These are phyloP conservation scores for Globisporangium splendens DNA, from an alignment of 352 stramenopile species.

Conservation along the genomic window DNA sequence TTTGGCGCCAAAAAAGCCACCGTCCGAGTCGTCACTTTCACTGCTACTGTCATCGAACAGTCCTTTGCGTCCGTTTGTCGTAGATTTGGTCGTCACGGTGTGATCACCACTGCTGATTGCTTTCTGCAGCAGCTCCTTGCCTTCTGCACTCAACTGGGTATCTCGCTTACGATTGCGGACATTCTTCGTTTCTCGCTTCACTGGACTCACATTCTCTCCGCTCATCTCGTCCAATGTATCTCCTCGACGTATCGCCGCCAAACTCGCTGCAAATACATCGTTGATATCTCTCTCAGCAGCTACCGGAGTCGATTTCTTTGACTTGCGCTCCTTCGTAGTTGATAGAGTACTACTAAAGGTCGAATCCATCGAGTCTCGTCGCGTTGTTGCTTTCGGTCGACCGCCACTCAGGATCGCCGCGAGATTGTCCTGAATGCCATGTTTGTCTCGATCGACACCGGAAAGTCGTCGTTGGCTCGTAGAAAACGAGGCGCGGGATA, in stretches of 20 bases:
- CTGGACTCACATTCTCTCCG: constrained; percentile 17
- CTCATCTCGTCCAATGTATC: constrained; percentile 55
- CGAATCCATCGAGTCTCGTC: constrained; percentile 58
- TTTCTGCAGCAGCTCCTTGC: constrained; percentile 71
- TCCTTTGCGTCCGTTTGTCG: constrained; percentile 47
- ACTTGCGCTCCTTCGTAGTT: constrained; percentile 19
- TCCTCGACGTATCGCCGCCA: constrained; percentile 66
- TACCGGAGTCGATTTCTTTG: constrained; percentile 17
- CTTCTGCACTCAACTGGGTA: constrained; percentile 71
- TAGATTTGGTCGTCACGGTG: constrained; percentile 5
- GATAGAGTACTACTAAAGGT: constrained; percentile 31
- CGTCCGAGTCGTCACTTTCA: constrained; percentile 38
- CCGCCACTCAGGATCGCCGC: constrained; percentile 62
- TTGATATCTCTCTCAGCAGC: constrained; percentile 32
- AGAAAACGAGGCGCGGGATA: constrained; percentile 41
- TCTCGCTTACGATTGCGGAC: constrained; percentile 57
- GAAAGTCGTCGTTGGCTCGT: constrained; percentile 37
- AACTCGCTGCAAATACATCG: constrained; percentile 70
- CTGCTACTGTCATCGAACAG: constrained; percentile 83
- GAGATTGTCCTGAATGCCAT: constrained; percentile 49
- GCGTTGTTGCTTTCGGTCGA: constrained; percentile 15
- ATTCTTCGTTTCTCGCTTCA: constrained; percentile 15
- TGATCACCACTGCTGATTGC: constrained; percentile 37
- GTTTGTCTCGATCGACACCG: constrained; percentile 35
- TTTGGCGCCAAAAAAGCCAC: constrained; percentile 40